Conservation (phyloP, 768 basidiomycete genomes). For the Auricularia heimuer region DNA sequence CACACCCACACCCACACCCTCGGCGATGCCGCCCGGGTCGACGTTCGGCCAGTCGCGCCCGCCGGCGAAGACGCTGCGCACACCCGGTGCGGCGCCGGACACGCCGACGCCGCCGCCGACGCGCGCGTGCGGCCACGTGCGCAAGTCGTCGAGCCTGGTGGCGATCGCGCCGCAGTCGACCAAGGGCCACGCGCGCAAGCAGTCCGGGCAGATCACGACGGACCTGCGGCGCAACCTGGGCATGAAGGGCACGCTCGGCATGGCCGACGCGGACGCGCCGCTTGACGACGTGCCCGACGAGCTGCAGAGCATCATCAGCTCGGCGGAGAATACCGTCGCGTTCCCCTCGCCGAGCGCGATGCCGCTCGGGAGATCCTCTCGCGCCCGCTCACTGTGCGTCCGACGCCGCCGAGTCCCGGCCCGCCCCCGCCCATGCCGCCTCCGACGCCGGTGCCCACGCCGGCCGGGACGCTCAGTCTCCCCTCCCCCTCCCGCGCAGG, state of each 20-base stretch:
- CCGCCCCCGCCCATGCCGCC: conserved; percentile 34
- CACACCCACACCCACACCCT: background rate
- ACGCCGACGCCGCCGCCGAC: background rate
- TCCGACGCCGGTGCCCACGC: conserved; percentile 17
- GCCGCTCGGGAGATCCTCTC: conserved; percentile 2
- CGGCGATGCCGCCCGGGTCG: background rate
- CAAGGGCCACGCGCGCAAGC: background rate
- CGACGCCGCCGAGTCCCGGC: conserved; percentile 28
- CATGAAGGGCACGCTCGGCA: conserved; percentile 61
- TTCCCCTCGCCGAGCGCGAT: background rate
- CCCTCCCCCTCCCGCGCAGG: conserved; percentile 37
- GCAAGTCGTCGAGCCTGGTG: background rate
- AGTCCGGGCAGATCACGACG: conserved; percentile 4
- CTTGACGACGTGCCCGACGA: conserved; percentile 68
- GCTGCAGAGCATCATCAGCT: conserved; percentile 46
- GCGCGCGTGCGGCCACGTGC: background rate
- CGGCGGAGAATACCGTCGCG: background rate
- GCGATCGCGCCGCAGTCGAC: background rate
- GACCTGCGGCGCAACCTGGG: conserved; percentile 45
- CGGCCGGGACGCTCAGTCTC: conserved; percentile 14
- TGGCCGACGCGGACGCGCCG: conserved; percentile 35
- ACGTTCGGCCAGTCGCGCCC: conserved; percentile 32
- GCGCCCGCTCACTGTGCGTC: background rate
- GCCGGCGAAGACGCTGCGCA: conserved; percentile 18
- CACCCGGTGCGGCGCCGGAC: background rate